Conservation (phyloP, 805 yeast species). For the Metschnikowia vanudenii region DNA sequence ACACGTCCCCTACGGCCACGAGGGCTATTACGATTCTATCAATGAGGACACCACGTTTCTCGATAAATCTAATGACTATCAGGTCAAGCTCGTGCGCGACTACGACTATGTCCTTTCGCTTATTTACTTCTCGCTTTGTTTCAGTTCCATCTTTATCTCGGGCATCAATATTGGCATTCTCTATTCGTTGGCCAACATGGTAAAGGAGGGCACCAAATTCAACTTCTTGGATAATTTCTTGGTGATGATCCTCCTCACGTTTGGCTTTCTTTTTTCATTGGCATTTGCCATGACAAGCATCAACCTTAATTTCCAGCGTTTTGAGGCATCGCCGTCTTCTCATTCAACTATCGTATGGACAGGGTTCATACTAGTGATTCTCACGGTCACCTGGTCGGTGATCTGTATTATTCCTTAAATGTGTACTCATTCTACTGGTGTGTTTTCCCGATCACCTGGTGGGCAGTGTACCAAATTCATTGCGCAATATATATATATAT, state of each 20-base stretch:
- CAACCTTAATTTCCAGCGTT: conserved; percentile 33
- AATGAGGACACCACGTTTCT: conserved; percentile 32
- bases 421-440: background rate
- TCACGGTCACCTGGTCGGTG: conserved; percentile 23
- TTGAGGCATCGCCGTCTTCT: conserved; percentile 26
- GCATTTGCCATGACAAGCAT: conserved; percentile 36
- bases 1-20: conserved; percentile 2
- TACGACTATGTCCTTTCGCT: conserved; percentile 38
- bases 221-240: conserved; percentile 31
- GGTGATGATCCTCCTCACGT: conserved; percentile 29
- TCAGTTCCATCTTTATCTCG: conserved; percentile 36
- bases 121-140: conserved; percentile 35
- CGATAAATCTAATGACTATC: conserved; percentile 24
- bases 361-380: conserved; percentile 24
- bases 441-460: too few relatives aligned
- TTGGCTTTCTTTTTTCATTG: conserved; percentile 35
- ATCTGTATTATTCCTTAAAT: conserved; percentile 6
- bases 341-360: conserved; percentile 28
- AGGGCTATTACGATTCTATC: conserved; percentile 30
- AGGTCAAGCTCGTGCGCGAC: conserved; percentile 29
- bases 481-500: too few relatives aligned
- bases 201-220: conserved; percentile 25
- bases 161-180: conserved; percentile 42
- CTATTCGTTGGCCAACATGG: conserved; percentile 28
- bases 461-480: too few relatives aligned